Conservation (phyloP, 2,329 filamentous ascomycete species). For the Colletotrichum cereale region DNA sequence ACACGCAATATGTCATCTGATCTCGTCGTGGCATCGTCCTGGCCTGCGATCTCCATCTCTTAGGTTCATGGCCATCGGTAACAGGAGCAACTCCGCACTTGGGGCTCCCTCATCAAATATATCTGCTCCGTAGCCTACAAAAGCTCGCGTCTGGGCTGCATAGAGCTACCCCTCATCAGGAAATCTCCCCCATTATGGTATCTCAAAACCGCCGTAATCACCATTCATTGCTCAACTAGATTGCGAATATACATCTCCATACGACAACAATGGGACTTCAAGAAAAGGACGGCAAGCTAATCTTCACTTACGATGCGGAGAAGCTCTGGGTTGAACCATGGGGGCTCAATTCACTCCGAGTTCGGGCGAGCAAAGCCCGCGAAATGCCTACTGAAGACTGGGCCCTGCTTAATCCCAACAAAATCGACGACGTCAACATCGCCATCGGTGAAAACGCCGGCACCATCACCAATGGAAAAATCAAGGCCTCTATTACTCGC, state of each 20-base stretch:
- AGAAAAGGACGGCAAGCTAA: conserved; percentile 25
- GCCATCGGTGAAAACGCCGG: conserved; percentile 42
- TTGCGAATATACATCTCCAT: no score
- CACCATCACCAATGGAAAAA: conserved; percentile 48
- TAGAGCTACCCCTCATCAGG: conserved; percentile 4
- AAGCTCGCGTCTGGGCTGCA: background rate
- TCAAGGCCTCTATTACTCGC: conserved; percentile 46
- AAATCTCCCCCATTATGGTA: background rate
- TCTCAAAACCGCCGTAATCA: background rate
- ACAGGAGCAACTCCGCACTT: conserved; percentile 37
- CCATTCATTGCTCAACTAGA: background rate
- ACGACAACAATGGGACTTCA: conserved; percentile 18
- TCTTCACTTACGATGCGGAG: conserved; percentile 57
- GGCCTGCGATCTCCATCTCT: conserved; percentile 18
- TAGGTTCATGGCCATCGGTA: conserved; percentile 7
- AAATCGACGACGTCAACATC: conserved; percentile 32
- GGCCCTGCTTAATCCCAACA: conserved; percentile 49
- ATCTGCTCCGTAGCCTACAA: background rate
- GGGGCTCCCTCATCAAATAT: background rate
- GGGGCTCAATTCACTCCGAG: conserved; percentile 59
- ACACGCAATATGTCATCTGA: conserved; percentile 16
- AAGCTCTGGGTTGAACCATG: conserved; percentile 63
- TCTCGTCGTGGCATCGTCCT: conserved; percentile 19
- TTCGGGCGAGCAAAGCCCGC: conserved; percentile 58
- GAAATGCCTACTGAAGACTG: conserved; percentile 53